Base-by-base conservation (phyloP, 192 early-diverging fungal species). In the Linnemannia zychae region DNA sequence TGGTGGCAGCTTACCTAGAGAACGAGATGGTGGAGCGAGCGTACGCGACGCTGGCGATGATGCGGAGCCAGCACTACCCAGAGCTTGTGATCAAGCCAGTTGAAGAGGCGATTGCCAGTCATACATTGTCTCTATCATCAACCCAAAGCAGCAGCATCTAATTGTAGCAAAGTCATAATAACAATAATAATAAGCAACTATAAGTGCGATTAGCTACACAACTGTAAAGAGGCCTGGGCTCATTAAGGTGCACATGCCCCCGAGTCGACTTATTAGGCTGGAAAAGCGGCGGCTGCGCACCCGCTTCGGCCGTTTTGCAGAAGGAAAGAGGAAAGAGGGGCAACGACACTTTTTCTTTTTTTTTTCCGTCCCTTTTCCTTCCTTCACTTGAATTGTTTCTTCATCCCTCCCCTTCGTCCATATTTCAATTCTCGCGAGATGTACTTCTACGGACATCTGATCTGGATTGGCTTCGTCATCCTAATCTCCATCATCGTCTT, bases 1-100 rank as follows among this genome's bases (percentile, higher is more conserved):
- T 93, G 92, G 86, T 93, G 6, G 82, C 88, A 38, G 90, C 88
- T 37, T 91, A 91, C 50, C 24, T 91, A 37, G 86, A 89, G 38
- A 90, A 88, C 69, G 78, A 85, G 1, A 67, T 87, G 70, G 46
- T 88, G 33, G 57, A 74, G 28, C 78, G 89, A 28, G 91, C 90
- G 7, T 66, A 65, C 40, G 82, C 37, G 6, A 84, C 82, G 1
- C 37, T 84, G 67, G 52, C 33, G 7, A 84, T 74, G 82, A 84
- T 84, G 82, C 74, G 47, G 38, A 57, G 46, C 24, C 82, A 84
- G 68, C 76, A 67, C 9, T 84, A 84, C 73, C 82, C 82, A 6
- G 82, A 84, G 47, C 73, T 84, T 22, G 82, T 84, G 24, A 71
- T 84, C 57, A 84, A 78, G 57, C 82, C 82, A 48, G 82, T 84